A percentile compares a stretch with the other conserved stretches of the same genome.
These are phyloP conservation scores for Eucalyptus caleyi DNA, from an alignment of 345 rosid genomes.

Conservation along the genomic window DNA sequence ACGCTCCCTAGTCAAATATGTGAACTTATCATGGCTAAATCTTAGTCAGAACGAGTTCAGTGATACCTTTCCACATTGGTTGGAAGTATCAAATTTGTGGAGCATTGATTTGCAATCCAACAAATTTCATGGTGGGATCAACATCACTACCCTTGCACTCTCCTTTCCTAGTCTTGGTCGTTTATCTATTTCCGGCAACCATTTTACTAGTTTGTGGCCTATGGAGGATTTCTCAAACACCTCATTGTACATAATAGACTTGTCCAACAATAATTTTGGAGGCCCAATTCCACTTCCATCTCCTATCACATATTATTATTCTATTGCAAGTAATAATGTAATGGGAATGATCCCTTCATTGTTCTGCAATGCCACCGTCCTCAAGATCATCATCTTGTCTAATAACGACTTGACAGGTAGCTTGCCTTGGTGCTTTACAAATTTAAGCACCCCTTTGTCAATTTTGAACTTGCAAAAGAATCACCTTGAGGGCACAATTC, in stretches of 20 bases:
- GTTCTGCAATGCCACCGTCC: too few relatives aligned
- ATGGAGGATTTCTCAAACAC: background rate
- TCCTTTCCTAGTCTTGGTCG: fast-evolving
- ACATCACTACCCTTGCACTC: background rate
- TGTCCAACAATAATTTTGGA: background rate
- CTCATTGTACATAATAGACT: background rate
- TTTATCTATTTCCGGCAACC: background rate
- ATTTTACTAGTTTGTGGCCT: background rate
- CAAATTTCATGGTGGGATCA: background rate
- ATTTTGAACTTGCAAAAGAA: too few relatives aligned
- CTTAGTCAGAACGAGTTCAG: background rate
- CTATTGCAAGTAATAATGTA: too few relatives aligned
- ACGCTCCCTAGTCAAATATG: background rate
- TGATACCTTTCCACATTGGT: background rate
- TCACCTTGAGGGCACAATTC: too few relatives aligned
- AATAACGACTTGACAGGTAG: too few relatives aligned
- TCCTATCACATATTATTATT: too few relatives aligned
- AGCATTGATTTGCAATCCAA: background rate
- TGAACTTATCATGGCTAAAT: background rate
- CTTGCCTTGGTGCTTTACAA: too few relatives aligned
- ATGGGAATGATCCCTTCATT: too few relatives aligned
- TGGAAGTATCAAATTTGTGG: fast-evolving
- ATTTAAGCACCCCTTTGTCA: too few relatives aligned
- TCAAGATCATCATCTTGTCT: too few relatives aligned
- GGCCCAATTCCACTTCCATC: too few relatives aligned